These are phyloP conservation scores for Podospora didyma DNA, from an alignment of 495 filamentous ascomycete genomes.

Conservation along the genomic window DNA sequence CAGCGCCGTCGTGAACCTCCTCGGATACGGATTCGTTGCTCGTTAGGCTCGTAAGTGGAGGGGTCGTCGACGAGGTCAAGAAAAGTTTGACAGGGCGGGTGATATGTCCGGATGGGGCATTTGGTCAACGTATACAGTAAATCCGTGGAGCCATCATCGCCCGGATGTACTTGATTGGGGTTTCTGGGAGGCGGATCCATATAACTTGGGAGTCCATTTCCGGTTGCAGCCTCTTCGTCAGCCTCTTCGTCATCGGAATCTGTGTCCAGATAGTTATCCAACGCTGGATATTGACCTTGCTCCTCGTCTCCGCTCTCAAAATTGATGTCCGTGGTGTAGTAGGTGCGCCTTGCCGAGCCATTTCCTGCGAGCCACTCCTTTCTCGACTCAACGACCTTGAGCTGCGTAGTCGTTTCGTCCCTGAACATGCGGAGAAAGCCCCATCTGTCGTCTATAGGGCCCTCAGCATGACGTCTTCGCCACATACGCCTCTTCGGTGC, in stretches of 20 bases:
- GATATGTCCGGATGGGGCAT: constrained; percentile 57
- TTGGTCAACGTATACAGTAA: constrained; percentile 53
- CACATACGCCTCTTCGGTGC: constrained; percentile 47
- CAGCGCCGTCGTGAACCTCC: constrained; percentile 41
- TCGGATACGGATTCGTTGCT: constrained; percentile 29
- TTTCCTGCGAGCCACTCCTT: constrained; percentile 62
- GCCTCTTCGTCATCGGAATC: background rate
- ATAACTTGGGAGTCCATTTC: no score
- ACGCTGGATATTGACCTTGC: no score
- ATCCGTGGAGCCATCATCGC: constrained; percentile 32
- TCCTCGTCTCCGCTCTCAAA: constrained; percentile 31
- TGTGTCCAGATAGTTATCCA: no score
- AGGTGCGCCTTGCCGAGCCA: constrained; percentile 61
- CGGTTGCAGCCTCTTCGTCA: no score
- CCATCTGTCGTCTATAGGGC: constrained; percentile 76
- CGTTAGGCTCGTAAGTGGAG: constrained; percentile 24
- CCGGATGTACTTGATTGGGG: constrained; percentile 26
- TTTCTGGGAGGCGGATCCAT: constrained; percentile 5
- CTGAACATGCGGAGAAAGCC: constrained; percentile 59
- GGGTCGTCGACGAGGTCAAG: constrained; percentile 60
- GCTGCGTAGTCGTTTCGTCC: constrained; percentile 57
- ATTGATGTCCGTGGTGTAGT: constrained; percentile 58
- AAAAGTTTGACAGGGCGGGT: constrained; percentile 56
- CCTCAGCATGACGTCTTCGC: constrained; percentile 66
- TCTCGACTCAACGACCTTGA: constrained; percentile 65